Base-by-base conservation (phyloP, 306 rosid genomes). In the Luffa aegyptiaca region DNA sequence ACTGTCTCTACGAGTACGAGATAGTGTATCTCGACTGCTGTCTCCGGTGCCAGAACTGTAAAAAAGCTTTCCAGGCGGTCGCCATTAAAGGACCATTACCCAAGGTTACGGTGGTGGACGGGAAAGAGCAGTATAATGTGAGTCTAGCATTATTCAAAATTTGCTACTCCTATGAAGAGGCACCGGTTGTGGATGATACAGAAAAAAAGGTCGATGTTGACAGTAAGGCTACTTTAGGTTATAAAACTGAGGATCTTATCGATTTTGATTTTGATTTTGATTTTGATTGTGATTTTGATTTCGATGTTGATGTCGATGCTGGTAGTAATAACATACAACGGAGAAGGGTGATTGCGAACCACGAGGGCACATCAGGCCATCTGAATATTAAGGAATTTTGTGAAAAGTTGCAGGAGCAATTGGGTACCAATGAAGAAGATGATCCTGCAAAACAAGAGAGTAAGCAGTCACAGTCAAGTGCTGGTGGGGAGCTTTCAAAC, bases 31-130 rank as follows among this genome's bases (percentile, higher is more conserved):
- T 83, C 69, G 97, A 81, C 3, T 90, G 86, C 74, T 65, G 90
- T 16, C 51, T 93, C 41, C 81, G 91, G 18, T 93, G 98, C 41
- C 84, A 77, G 63, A 84, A 84, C 11, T 90, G 98, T 80, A 10
- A 13, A 82, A 84, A n/a, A 36, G 86, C 88, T 1, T 92, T 89
- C 79, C 97, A 90, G 12, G 98, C 92, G 26, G 85, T 81, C n/a
- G 83, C 81, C 73, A 90, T 93, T 56, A 79, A 49, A 57, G 81
- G 86, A 6, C 93, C 96, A 53, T 33, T 65, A 8, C 77, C 82
- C 52, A 86, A 81, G 33, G 78, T 10, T 7, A 66, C 83, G 2
- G 6, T 84, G 46, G 88, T 85, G 75, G 78, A 66, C 5, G 93
- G 94, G 37, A 84, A 91, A 56, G 90, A 88, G 11, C 83, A 85